Base-by-base conservation (phyloP, 441 rosid genomes). In the Pelargonium fulgidum region DNA sequence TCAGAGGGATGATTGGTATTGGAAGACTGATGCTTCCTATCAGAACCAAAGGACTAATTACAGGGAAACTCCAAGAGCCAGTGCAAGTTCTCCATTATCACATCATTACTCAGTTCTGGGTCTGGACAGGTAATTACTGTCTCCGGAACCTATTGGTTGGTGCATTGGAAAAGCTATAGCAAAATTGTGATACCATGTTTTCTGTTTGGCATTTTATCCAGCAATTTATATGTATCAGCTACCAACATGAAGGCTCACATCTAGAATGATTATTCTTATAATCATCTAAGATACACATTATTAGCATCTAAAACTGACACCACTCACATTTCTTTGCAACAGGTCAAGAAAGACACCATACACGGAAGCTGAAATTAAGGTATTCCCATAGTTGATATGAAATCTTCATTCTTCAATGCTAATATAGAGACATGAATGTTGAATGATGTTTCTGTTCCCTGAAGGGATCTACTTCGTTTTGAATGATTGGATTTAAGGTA, bases 1-100 rank as follows among this genome's bases (percentile, higher is more conserved):
- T 76, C 99, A 93, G 85, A 87, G 92, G 47, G 90, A 94, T 73
- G 97, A 94, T 84, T 91, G 99, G 97, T 90, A 94, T 79, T 91
- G 96, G 97, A 92, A 94, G 69, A 73, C 89, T 6, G 88, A 93
- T 42, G 41, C 89, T 54, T 82, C 96, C 13, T 85, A 68, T 79
- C 83, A 81, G 78, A 82, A 87, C 76, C 91, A 83, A 67, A 81
- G 81, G 68, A 85, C 86, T 66, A 85, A 83, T 77, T 78, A 73
- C 76, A 81, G 85, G 75, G 83, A 83, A 75, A 79, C 87, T 79
- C 82, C 85, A 13, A 84, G 83, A 70, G 86, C 85, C 63, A 73
- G 73, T 77, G 76, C 82, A 72, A 82, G 73, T 77, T 86, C 85
- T 75, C 82, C 90, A 65, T 79, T 91, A 72, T 94, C 97, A n/a